Evolutionary conservation across 331 rosid genomes (phyloP), one percentile per base, ranked within the genome.

Genomic region (Acacia concinna): DNA sequence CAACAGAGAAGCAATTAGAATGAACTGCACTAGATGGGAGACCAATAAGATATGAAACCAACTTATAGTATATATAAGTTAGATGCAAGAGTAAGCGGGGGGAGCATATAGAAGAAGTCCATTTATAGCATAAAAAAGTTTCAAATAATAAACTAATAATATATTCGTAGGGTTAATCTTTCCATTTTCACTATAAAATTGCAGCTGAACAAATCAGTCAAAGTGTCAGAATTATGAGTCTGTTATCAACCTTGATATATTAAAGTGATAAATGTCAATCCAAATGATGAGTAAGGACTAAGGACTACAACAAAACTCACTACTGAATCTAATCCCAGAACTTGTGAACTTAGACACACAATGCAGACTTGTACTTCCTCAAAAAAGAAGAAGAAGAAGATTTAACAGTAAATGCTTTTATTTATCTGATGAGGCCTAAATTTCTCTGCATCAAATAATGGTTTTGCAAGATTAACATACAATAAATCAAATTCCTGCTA

Each of bases 11-110:
- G 35, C 97, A 97, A 67, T 94, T 94, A 64, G 97, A 92, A 68
- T 94, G 98, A 63, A 94, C 90, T 75, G 97, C 98, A 41, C 97
- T 91, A 0, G 98, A 94, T 52, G 97, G 96, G 43, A 94, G 84
- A 75, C 97, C 98, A 75, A 92, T 80, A 51, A 94, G 76, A 79
- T 54, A 68, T 7, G 38, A 38, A 74, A 75, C 73, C 68, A 63
- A 81, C n/a, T 35, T 2, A 70, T 34, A 56, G 15, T 7, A 32
- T 64, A 38, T 7, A 76, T 54, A 66, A 13, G 57, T 10, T 10
- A 21, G 20, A 66, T 12, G 31, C 6, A 76, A 71, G 35, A 46
- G 25, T 49, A 25, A 46, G 46, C 49, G 51, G 10, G 72, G 72
- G 1, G 10, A 56, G 72, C 30, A 34, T 21, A 35, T 35, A 35